Percentiles rank a stretch among this genome's conserved stretches.
phyloP scores from a whole-genome alignment of 345 rosid species.

The Hirschfeldia incana region DNA sequence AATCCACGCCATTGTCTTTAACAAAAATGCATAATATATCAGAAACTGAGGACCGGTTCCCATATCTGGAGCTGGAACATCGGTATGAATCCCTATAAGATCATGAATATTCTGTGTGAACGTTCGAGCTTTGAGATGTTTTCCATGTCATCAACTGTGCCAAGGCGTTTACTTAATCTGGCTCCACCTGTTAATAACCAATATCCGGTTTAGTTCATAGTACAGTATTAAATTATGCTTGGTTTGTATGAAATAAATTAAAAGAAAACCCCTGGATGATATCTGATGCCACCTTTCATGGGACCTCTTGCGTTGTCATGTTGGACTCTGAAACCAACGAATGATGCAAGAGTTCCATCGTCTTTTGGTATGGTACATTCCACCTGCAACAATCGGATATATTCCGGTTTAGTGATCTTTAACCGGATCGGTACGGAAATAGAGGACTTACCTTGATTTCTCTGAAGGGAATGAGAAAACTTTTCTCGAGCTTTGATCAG shows the following conservation, averaged over 20 bases:
- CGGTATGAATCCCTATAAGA: conserved; percentile 86
- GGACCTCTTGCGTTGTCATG: conserved; percentile 99
- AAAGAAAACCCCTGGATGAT: conserved; percentile 82
- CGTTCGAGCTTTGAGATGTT: conserved; percentile 82
- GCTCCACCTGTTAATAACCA: conserved; percentile 60
- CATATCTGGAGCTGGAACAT: conserved; percentile 99
- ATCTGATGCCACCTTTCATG: conserved; percentile 99
- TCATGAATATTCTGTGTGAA: conserved; percentile 85
- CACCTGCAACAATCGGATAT: conserved; percentile 51
- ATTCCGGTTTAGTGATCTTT: neutral
- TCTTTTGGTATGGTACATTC: conserved; percentile 95
- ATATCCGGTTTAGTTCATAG: neutral
- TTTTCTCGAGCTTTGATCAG: conserved; percentile 74
- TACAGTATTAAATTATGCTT: neutral
- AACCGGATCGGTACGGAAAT: conserved; percentile 19
- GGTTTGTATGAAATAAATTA: conserved; percentile 27
- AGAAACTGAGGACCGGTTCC: conserved; percentile 93
- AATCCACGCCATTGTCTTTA: no score
- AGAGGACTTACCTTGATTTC: conserved; percentile 75
- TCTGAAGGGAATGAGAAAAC: conserved; percentile 91
- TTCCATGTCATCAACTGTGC: conserved; percentile 99
- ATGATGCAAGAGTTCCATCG: conserved; percentile 84
- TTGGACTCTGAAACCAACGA: conserved; percentile 91
- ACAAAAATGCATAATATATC: no score
- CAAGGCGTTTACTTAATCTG: conserved; percentile 92